Evolutionary conservation across 176 grass and related monocot species (phyloP).

Genomic region (Pontederia paniculata): DNA sequence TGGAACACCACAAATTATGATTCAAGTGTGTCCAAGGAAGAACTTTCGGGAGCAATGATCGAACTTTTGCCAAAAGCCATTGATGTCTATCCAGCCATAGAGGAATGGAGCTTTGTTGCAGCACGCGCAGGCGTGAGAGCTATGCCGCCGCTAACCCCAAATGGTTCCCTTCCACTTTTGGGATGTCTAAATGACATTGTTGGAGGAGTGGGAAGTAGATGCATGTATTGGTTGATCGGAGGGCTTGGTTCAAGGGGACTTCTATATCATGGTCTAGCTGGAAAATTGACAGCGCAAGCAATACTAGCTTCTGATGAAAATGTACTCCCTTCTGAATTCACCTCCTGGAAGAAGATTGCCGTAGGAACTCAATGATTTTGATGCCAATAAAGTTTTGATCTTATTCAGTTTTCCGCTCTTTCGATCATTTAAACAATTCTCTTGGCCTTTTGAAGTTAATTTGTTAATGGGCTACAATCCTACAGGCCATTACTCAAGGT

Average conservation of each 20-base stretch:
- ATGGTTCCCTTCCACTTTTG: slow-evolving; percentile 68
- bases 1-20: slow-evolving; percentile 53
- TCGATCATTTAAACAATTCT: neutral
- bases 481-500: too few relatives aligned
- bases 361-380: neutral
- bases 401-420: slow-evolving; percentile 2
- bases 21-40: slow-evolving; percentile 53
- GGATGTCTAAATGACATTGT: slow-evolving; percentile 60
- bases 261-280: slow-evolving; percentile 79
- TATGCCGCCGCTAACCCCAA: slow-evolving; percentile 70
- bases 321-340: slow-evolving; percentile 63
- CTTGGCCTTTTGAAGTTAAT: too few relatives aligned
- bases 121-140: slow-evolving; percentile 79
- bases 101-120: slow-evolving; percentile 42
- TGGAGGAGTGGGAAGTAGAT: slow-evolving; percentile 29
- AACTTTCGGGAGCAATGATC: slow-evolving; percentile 41
- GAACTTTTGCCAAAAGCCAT: slow-evolving; percentile 68
- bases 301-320: slow-evolving; percentile 52
- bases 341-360: slow-evolving; percentile 40
- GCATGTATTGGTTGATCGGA: slow-evolving; percentile 70
- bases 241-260: slow-evolving; percentile 87
- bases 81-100: slow-evolving; percentile 70
- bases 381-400: neutral
- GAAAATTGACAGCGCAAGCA: slow-evolving; percentile 80
- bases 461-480: too few relatives aligned